Evolutionary conservation across 352 stramenopile species (phyloP).

Genomic region (Globisporangium paroecandrum): DNA sequence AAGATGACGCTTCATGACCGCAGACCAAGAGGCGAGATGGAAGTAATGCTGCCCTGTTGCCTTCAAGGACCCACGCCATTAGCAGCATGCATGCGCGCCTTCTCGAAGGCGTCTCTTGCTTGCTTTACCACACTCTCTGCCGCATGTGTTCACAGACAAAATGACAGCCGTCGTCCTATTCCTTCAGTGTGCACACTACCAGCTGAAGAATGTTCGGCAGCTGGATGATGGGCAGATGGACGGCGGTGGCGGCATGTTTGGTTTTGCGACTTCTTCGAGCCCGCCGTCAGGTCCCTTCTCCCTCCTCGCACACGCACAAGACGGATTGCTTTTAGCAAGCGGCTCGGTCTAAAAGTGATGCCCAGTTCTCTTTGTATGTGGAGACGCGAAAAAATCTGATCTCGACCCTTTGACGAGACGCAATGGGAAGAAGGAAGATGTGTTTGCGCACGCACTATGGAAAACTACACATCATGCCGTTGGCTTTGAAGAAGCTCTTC

Average conservation of each 20-base stretch:
- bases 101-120: slow-evolving; percentile 4
- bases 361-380: background rate
- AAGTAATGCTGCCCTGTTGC: background rate
- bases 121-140: slow-evolving; percentile 7
- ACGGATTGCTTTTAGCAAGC: background rate
- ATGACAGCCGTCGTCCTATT: background rate
- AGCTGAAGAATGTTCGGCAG: slow-evolving; percentile 1
- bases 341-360: background rate
- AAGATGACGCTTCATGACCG: background rate
- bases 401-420: slow-evolving; percentile 4
- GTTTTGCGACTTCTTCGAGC: background rate
- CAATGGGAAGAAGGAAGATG: background rate
- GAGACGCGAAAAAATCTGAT: background rate
- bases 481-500: background rate
- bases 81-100: background rate
- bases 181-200: background rate
- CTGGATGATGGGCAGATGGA: background rate
- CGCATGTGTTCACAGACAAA: background rate
- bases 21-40: background rate
- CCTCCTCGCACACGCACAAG: background rate
- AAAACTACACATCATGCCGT: background rate
- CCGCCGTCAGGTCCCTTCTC: background rate
- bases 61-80: slow-evolving; percentile 3
- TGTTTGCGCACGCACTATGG: background rate
- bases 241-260: background rate